Evolutionary conservation across 805 yeast species (phyloP), one percentile per base, ranked within the genome.

Genomic region (Metschnikowia proteae): DNA sequence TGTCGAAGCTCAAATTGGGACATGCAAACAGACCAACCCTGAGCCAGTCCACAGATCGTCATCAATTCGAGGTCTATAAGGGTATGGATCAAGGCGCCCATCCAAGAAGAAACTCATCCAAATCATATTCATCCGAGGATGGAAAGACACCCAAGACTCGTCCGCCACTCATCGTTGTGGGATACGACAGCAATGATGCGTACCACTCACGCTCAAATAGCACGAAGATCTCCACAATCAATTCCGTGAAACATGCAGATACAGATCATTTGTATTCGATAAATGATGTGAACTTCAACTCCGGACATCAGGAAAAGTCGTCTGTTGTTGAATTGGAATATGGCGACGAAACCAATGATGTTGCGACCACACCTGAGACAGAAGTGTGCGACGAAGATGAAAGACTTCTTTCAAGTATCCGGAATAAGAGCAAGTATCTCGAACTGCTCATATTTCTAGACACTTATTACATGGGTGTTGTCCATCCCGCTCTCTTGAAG

Each of bases 401-500:
- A 6, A 22, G 10, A 8, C 7, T 26, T 1, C 38, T 42, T 17
- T 9, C 11, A 22, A 17, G 26, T 8, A 42, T 42, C 5, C 17
- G 27, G 1, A 17, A 10, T 8, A 30, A 33, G 37, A 10, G 33
- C 9, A 36, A 28, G 5, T 45, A 47, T 29, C 40, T 52, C 29
- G 29, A 23, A 5, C 38, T 28, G 29, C 27, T 49, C 25, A 34
- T 45, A 11, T 45, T 38, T 4, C 28, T 52, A 8, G 44, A 41
- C 35, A n/a, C 25, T 23, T 43, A 56, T 40, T 54, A 37, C 29
- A 35, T 56, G 35, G 38, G 32, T 22, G 30, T 45, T 9, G 46
- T 56, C 6, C 47, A 43, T 33, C 59, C 59, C 1, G 40, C 17
- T 23, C 39, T 53, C 8, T 31, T 45, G 8, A 48, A 32, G 11